Conservation (phyloP, 2,329 filamentous ascomycete species). For the Myotisia sp. region DNA sequence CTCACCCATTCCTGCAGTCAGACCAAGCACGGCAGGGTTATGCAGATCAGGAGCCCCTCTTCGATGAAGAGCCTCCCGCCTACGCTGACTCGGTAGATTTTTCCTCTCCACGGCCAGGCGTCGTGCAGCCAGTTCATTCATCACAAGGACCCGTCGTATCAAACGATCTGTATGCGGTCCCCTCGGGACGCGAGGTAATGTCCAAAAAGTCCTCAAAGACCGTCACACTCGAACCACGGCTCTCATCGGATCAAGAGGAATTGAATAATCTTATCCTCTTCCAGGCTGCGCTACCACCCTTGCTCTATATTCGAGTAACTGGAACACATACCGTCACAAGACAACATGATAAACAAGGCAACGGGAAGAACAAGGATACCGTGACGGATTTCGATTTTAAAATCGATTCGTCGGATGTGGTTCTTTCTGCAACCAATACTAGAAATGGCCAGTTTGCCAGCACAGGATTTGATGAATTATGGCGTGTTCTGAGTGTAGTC, state of each 20-base stretch:
- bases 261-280: constrained; percentile 17
- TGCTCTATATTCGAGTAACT: constrained; percentile 35
- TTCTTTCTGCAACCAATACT: constrained; percentile 11
- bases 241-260: constrained; percentile 13
- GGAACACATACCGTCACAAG: constrained; percentile 41
- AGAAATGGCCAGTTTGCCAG: neutral
- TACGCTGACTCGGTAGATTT: too few relatives aligned
- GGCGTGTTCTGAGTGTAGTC: constrained; percentile 12
- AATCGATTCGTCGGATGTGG: constrained; percentile 15
- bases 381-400: constrained; percentile 21
- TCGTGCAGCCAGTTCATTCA: too few relatives aligned
- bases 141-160: too few relatives aligned
- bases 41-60: too few relatives aligned
- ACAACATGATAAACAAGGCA: constrained; percentile 9
- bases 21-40: too few relatives aligned
- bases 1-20: too few relatives aligned
- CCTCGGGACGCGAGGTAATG: neutral
- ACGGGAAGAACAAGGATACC: constrained; percentile 14
- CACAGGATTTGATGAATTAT: constrained; percentile 4
- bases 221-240: constrained; percentile 21
- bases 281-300: constrained; percentile 22
- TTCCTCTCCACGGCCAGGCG: too few relatives aligned
- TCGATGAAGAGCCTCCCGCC: too few relatives aligned
- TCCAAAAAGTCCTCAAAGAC: constrained; percentile 7
- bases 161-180: too few relatives aligned